phyloP scores from a whole-genome alignment of 306 rosid species.

The Begonia masoniana region DNA sequence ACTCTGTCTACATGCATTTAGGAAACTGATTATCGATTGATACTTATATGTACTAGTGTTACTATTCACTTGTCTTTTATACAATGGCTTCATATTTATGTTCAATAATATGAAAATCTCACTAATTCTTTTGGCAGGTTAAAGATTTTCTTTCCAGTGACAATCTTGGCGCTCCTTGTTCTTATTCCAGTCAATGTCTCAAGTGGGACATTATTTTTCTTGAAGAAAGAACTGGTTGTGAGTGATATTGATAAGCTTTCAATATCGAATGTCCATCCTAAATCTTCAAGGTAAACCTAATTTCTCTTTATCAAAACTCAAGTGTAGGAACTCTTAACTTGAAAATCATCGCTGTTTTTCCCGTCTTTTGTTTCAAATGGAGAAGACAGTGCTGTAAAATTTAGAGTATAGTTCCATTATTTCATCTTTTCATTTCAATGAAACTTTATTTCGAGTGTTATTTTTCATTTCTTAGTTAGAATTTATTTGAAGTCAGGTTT shows the following conservation, averaged over 20 bases:
- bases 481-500: conserved; percentile 46
- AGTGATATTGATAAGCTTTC: conserved; percentile 92
- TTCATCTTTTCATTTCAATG: background rate
- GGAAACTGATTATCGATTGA: too few relatives aligned
- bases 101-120: background rate
- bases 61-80: too few relatives aligned
- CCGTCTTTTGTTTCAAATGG: too few relatives aligned
- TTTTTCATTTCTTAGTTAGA: background rate
- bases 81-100: background rate
- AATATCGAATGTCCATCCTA: conserved; percentile 73
- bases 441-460: background rate
- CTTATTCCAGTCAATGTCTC: conserved; percentile 92
- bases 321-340: background rate
- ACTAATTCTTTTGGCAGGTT: conserved; percentile 28
- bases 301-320: background rate
- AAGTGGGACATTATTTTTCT: conserved; percentile 69
- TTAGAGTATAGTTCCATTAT: background rate
- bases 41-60: too few relatives aligned
- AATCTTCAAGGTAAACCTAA: conserved; percentile 49
- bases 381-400: too few relatives aligned
- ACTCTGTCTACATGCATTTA: too few relatives aligned
- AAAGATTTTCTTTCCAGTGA: conserved; percentile 67
- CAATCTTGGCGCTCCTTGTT: conserved; percentile 73
- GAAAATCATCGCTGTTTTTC: too few relatives aligned
- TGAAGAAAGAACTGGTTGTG: conserved; percentile 67